Evolutionary conservation across 2,329 filamentous ascomycete species (phyloP).

Genomic region (Colletotrichum abscissum): DNA sequence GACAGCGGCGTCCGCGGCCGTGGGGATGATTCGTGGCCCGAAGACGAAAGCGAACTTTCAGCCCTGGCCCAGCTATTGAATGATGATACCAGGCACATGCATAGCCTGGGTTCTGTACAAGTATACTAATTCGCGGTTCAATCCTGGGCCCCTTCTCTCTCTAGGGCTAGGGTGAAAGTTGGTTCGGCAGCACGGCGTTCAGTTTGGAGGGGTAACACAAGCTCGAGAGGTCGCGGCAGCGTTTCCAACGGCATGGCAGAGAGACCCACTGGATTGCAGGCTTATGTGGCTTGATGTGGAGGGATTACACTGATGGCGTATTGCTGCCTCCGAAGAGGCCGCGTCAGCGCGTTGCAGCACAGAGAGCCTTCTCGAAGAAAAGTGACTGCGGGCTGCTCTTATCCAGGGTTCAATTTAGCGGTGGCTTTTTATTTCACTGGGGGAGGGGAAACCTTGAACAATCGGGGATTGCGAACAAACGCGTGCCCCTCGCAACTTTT

Average conservation of each 20-base stretch:
- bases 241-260: conserved; percentile 27
- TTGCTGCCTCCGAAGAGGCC: conserved; percentile 29
- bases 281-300: conserved; percentile 5
- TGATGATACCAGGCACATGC: conserved; percentile 18
- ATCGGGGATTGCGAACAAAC: conserved; percentile 8
- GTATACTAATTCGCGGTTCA: conserved; percentile 1
- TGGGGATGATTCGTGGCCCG: conserved; percentile 19
- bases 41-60: conserved; percentile 11
- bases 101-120: conserved; percentile 22
- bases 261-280: conserved; percentile 1
- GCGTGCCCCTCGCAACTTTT: conserved; percentile 1
- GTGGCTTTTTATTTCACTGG: background rate
- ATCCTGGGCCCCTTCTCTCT: conserved; percentile 3
- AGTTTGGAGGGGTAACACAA: conserved; percentile 5
- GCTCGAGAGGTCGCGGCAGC: conserved; percentile 14
- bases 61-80: conserved; percentile 10
- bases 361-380: conserved; percentile 21
- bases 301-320: conserved; percentile 9
- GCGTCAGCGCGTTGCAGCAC: conserved; percentile 23
- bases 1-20: conserved; percentile 24
- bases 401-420: background rate
- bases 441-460: background rate
- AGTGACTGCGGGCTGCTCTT: background rate
- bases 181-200: conserved; percentile 24
- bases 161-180: conserved; percentile 21